Evolutionary conservation across 169 alveolate species (phyloP), one percentile per base, ranked within the genome.

Genomic region (Eimeria maxima): DNA sequence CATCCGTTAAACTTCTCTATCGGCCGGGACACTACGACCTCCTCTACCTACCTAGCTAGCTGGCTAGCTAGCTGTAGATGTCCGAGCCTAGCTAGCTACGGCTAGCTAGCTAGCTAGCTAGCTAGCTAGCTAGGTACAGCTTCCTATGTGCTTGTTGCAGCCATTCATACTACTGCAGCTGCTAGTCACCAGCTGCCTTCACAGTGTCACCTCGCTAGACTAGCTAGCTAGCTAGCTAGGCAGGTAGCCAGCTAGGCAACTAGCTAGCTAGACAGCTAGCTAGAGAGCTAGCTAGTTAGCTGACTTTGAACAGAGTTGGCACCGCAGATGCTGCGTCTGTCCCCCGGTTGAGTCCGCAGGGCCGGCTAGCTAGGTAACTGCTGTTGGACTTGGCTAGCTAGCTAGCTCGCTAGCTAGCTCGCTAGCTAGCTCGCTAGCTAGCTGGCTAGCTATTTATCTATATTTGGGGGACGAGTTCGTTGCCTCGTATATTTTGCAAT

Each of bases 21-120:
- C 95, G 96, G 65, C 96, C 96, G 0, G 96, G 96, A 4, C 96
- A 95, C 71, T 95, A 95, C 47, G 96, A 95, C 78, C 65, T 95
- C 33, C 69, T 95, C 29, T 92, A 53, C 76, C 29, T 57, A 50
- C 18, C 67, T 57, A 57, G 67, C 67, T 13, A 53, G n/a, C n/a
- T 13, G 13, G 60, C 60, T 50, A 20, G 22, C 60, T 13, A 80
- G 90, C 38, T 16, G 87, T 13, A 53, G 60, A 6, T n/a, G n/a
- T n/a, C n/a, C n/a, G n/a, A n/a, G n/a, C 67, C n/a, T 38, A 63
- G 73, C 73, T 63, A 63, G 73, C 73, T 24, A 63, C 38, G 11
- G 57, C 57, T 50, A 50, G 57, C 57, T 11, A 50, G 67, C 67
- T 57, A 16, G 67, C 24, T 57, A 16, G n/a, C n/a, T 24, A 16